phyloP scores from a whole-genome alignment of 179 eudicot genomes.

The Silene vulgaris region DNA sequence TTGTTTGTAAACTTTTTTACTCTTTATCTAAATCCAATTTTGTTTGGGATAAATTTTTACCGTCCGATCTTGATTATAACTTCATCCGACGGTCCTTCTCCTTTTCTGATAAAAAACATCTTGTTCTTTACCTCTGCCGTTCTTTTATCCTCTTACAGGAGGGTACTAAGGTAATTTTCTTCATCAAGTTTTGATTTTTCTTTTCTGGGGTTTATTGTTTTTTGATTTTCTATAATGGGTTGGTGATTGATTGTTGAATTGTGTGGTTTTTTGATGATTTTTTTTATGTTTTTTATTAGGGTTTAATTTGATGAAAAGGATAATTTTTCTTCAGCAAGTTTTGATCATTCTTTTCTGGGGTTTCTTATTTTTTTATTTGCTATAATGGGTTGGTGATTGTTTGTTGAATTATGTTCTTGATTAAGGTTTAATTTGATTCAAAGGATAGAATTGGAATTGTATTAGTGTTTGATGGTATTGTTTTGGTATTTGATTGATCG shows the following conservation, averaged over 20 bases:
- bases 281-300: neutral
- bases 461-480: no score
- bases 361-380: neutral
- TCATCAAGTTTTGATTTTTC: neutral
- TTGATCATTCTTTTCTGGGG: constrained; percentile 6
- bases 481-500: neutral
- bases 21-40: constrained; percentile 27
- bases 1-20: constrained; percentile 26
- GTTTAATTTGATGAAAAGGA: neutral
- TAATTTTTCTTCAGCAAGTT: neutral
- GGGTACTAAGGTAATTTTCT: constrained; percentile 22
- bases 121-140: constrained; percentile 29
- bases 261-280: no score
- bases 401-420: neutral
- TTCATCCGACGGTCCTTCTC: neutral
- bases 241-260: neutral
- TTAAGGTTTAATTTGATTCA: neutral
- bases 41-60: constrained; percentile 29
- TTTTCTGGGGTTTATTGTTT: constrained; percentile 6
- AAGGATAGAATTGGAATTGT: neutral
- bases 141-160: constrained; percentile 21
- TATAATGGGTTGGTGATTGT: constrained; percentile 8
- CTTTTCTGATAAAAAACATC: constrained; percentile 17
- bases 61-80: constrained; percentile 22
- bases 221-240: constrained; percentile 9